Base-by-base conservation (phyloP, 2,329 filamentous ascomycete species). In the Trichoderma brevicompactum region DNA sequence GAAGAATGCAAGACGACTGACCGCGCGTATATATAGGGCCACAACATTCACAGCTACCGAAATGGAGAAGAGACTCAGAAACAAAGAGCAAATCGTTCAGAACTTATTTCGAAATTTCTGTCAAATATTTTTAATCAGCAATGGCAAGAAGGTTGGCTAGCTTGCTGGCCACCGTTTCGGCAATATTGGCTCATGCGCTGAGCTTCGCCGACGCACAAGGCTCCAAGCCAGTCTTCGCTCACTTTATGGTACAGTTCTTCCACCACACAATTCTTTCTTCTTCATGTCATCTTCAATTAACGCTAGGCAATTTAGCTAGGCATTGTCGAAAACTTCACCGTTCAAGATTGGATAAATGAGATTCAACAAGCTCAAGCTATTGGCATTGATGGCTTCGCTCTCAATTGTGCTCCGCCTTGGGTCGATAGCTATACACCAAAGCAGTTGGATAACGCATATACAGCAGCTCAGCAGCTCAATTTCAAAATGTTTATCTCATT, bases 401-500 rank as follows among this genome's bases (percentile, higher is more conserved):
- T 71, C 36, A 71, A 71, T 50, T 69, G 69, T 38, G 69, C 69
- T 28, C 69, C 69, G 15, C 66, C 68, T 15, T 62, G 66, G 7
- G 67, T 71, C 10, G 69, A 70, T 49, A 68, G 61, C 46, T 71
- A 69, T 50, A 70, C 69, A 3, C 65, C 68, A 23, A 69, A 66
- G 59, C 69, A 71, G 64, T 58, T 70, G 5, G 69, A 65, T 9
- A 67, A 68, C 43, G 69, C 69, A 5, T 71, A 71, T 43, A 56
- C 68, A 10, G 68, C 70, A 17, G 69, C 67, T 4, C 38, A 54
- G 15, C 65, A 70, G 38, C 40, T 69, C 10, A 66, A 64, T 43
- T 70, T 70, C 53, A 69, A 67, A 34, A 65, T 70, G 53, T 71
- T 71, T 62, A 69, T 71, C 62, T 71, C 69, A 1, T 70, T 70